Conservation (phyloP, 2,329 filamentous ascomycete species). For the Diaporthe ampelina region DNA sequence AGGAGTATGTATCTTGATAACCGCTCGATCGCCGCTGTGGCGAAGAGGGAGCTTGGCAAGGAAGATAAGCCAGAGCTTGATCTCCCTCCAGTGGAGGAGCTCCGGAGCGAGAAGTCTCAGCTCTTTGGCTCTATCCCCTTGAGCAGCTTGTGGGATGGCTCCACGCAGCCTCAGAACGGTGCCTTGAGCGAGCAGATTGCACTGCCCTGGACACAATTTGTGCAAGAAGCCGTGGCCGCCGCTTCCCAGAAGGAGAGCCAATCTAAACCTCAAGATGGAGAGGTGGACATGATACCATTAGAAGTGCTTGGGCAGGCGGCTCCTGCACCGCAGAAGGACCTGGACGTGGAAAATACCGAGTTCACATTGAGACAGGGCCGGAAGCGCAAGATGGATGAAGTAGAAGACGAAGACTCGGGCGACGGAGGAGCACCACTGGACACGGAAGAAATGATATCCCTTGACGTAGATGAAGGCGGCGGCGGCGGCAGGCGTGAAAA, state of each 20-base stretch:
- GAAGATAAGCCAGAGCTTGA: conserved; percentile 46
- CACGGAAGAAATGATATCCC: conserved; percentile 40
- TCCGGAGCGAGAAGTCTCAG: conserved; percentile 62
- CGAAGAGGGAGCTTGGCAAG: conserved; percentile 49
- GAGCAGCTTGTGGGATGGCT: conserved; percentile 64
- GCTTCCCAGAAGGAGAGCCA: conserved; percentile 36
- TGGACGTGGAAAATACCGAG: conserved; percentile 56
- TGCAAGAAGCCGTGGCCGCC: conserved; percentile 48
- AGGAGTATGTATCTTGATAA: conserved; percentile 49
- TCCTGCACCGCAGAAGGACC: conserved; percentile 45
- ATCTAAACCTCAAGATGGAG: conserved; percentile 45
- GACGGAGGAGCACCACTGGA: conserved; percentile 35
- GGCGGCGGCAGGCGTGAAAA: conserved; percentile 42
- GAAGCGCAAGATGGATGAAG: conserved; percentile 62
- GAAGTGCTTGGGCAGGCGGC: conserved; percentile 32
- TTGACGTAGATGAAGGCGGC: conserved; percentile 40
- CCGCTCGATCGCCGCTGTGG: conserved; percentile 48
- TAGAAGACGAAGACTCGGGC: conserved; percentile 40
- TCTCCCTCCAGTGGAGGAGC: conserved; percentile 49
- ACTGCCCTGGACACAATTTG: conserved; percentile 66
- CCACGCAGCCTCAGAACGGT: conserved; percentile 38
- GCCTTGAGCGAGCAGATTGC: conserved; percentile 56
- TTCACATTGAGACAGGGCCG: conserved; percentile 69
- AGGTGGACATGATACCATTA: conserved; percentile 48
- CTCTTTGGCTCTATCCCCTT: conserved; percentile 68